Evolutionary conservation across 140 eudicot species (phyloP), one percentile per base, ranked within the genome.

Genomic region (Cichorium intybus): DNA sequence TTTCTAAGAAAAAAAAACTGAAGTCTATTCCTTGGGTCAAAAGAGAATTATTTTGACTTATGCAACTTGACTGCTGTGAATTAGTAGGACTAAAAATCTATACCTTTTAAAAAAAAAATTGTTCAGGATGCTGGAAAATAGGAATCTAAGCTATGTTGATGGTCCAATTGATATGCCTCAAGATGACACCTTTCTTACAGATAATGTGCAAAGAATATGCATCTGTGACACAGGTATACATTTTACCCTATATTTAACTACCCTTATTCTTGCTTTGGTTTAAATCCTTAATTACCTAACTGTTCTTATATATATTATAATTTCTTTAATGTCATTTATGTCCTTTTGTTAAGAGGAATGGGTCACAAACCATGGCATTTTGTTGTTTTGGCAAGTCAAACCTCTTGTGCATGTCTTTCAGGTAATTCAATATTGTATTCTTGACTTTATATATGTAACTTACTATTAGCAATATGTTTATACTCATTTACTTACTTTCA

Each of bases 311-410:
- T 63, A 11, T 24, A 21, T n/a, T n/a, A 31, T 33, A 43, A 10
- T 54, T 20, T 12, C 2, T 15, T 22, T 16, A n/a, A 45, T 28
- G 10, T 23, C 16, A 12, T 55, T 28, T 28, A 0, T 61, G 27
- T 34, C 51, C 51, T 33, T 20, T 62, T 73, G 71, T 66, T 71
- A 93, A 93, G 99, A 93, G 86, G 99, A 81, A 54, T 85, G 88
- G 93, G 82, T 81, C 75, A 78, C 71, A 67, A 85, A 83, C 50
- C 88, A 81, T 70, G 95, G 83, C 58, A 72, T 93, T 66, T 84
- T 93, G 55, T 70, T 93, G 67, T 93, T 93, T 81, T 93, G 99
- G 99, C 97, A 93, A 90, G 99, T 88, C 73, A 85, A 84, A 72
- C 97, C 99, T 11, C 81, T 76, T 64, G 99, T 93, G 73, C 95